Evolutionary conservation across 2,329 filamentous ascomycete genomes (phyloP), one percentile per base, ranked within the genome.

Genomic region (Epichloe sibirici): DNA sequence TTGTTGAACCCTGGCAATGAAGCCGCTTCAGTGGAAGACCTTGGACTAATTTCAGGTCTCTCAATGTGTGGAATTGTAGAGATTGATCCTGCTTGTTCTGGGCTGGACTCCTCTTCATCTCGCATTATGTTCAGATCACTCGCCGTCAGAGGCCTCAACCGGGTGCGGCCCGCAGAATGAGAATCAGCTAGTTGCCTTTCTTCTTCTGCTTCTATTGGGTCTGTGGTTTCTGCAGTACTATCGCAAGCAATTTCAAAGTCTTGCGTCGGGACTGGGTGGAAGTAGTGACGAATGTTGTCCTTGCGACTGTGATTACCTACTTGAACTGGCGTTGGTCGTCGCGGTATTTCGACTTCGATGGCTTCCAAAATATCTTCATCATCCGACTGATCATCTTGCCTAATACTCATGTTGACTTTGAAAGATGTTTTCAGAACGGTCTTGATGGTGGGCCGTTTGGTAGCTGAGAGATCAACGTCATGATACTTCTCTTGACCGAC

Each of bases 161-260:
- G 59, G 21, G 21, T 51, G 17, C 58, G 58, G 3, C n/a, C 42
- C 1, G 39, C 13, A 11, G 23, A 9, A 4, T 40, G 35, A 2
- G 38, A 15, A 1, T 39, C 17, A 7, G 11, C 17, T 8, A 40
- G n/a, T 25, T 40, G 25, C 2, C 9, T 11, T n/a, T 25, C 17
- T 5, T n/a, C 37, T 8, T 17, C 5, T 5, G 37, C 12, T 40
- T 37, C 39, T n/a, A 17, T 3, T 3, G n/a, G 6, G 12, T 37
- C 35, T 28, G 13, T 35, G 0, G 12, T 17, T n/a, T 61, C 68
- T 42, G 65, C 65, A 15, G 67, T 68, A 38, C 66, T 59, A 56
- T 70, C 67, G 28, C 56, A 62, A 48, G 64, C 64, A 57, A 70
- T 70, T 17, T 65, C 55, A 43, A 70, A 66, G 17, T 61, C 58